These are phyloP conservation scores for Lasiodiplodia citricola DNA, from an alignment of 2,329 filamentous ascomycete species.

Conservation along the genomic window DNA sequence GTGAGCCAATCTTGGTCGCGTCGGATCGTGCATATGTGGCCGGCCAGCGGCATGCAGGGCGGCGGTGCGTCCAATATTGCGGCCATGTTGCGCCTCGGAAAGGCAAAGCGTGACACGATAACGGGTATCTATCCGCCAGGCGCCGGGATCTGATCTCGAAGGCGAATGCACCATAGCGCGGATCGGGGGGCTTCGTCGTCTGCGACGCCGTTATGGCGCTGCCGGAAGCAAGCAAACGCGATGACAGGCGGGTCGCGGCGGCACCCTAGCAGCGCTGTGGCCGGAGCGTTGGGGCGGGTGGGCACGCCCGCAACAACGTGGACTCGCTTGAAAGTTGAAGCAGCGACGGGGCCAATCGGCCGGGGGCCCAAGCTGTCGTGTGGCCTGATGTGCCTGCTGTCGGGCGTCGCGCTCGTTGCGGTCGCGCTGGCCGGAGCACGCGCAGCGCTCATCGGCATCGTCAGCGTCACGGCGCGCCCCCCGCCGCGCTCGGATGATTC, in stretches of 20 bases:
- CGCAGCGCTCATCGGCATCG: slow-evolving; percentile 20
- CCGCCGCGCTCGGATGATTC: slow-evolving; percentile 23
- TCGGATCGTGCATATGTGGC: slow-evolving; percentile 22
- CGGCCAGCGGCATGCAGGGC: slow-evolving; percentile 18
- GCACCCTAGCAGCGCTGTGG: slow-evolving; percentile 7
- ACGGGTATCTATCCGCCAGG: slow-evolving; percentile 34
- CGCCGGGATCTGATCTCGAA: slow-evolving; percentile 31
- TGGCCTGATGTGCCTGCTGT: slow-evolving; percentile 16
- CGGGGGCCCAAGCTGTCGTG: slow-evolving; percentile 14
- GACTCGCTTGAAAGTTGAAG: slow-evolving; percentile 26
- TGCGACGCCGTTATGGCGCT: slow-evolving; percentile 15
- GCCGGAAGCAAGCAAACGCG: slow-evolving; percentile 12
- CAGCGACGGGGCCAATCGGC: slow-evolving; percentile 13
- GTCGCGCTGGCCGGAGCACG: slow-evolving; percentile 3
- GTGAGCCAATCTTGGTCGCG: slow-evolving; percentile 11
- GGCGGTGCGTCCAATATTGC: slow-evolving; percentile 20
- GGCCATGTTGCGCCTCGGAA: slow-evolving; percentile 10
- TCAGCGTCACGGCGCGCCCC: slow-evolving; percentile 14
- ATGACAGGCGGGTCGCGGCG: slow-evolving; percentile 17
- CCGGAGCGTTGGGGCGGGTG: slow-evolving; percentile 14
- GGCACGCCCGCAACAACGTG: slow-evolving; percentile 25
- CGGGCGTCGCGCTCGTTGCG: neutral
- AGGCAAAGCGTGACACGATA: slow-evolving; percentile 27
- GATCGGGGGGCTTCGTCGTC: neutral
- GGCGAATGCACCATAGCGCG: slow-evolving; percentile 22